Percentiles rank a stretch among this genome's conserved stretches.
Conservation (phyloP, 1,139 yeast species). For the Nematodospora anomalae region DNA sequence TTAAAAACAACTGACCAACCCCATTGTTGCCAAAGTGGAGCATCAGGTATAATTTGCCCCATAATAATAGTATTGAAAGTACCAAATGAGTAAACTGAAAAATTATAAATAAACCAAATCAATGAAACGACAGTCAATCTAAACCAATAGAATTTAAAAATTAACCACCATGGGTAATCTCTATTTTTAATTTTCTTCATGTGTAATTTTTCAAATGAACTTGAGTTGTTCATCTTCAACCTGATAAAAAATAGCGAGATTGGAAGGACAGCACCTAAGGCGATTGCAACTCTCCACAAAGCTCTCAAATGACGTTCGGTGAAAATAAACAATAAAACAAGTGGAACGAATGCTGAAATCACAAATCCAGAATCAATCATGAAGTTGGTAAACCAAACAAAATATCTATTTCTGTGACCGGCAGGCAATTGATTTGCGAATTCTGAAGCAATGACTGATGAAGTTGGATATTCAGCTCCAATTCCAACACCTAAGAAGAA, state of each 20-base stretch:
- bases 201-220: constrained; percentile 65
- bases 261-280: constrained; percentile 91
- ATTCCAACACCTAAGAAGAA: constrained; percentile 83
- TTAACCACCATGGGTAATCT: constrained; percentile 62
- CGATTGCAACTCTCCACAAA: constrained; percentile 89
- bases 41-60: constrained; percentile 50
- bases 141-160: constrained; percentile 81
- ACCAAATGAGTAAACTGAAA: constrained; percentile 83
- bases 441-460: constrained; percentile 92
- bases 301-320: constrained; percentile 66
- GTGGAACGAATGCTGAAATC: constrained; percentile 77
- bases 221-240: constrained; percentile 69
- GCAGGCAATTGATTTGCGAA: constrained; percentile 76
- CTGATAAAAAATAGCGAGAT: constrained; percentile 73
- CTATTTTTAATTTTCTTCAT: constrained; percentile 54
- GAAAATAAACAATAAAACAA: constrained; percentile 83
- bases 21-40: constrained; percentile 61
- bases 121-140: constrained; percentile 68
- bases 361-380: constrained; percentile 91
- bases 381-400: constrained; percentile 82
- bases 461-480: constrained; percentile 91
- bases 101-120: constrained; percentile 90
- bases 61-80: constrained; percentile 73
- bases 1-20: constrained; percentile 93
- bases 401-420: constrained; percentile 85